Base-by-base conservation (phyloP, 2,329 filamentous ascomycete genomes). In the Claviceps sp. region DNA sequence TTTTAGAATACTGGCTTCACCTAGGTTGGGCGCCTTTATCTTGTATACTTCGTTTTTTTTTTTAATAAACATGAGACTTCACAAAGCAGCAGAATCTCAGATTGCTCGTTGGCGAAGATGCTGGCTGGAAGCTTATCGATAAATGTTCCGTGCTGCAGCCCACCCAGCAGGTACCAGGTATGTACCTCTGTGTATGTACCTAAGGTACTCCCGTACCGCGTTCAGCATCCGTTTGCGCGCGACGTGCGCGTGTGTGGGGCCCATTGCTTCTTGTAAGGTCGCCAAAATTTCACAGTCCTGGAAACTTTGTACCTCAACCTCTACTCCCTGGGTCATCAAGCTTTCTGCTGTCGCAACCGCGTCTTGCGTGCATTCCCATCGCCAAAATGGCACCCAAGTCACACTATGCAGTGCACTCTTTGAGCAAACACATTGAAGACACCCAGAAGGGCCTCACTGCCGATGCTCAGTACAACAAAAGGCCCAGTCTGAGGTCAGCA, bases 401-500 rank as follows among this genome's bases (percentile, higher is more conserved):
- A 55, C 60, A 61, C 1, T 70, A 58, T 59, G 63, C 66, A 56
- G 59, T 68, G 17, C 62, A 68, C 45, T 70, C 67, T 23, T 61
- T 70, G 49, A 66, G 47, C 55, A 62, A 67, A 58, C 66, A 69
- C 57, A 64, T 70, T 37, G 64, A 65, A 52, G 63, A 68, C 48
- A 64, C 64, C n/a, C 61, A 66, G 38, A 69, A 66, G 55, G 63
- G 63, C 51, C 54, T 66, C 43, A 64, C 59, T 43, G 61, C 63
- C 37, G 62, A 63, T 22, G 55, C 63, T 36, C 62, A 65, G 58
- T 63, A 58, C 58, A 69, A 66, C 55, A 62, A 59, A 38, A 60
- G 59, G 22, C 56, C 57, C 39, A 57, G 46, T 50, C 52, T 14
- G 50, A 59, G 57, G 29, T 55, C 64, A 26, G 55, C 61, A 47